Evolutionary conservation across 208 protist species (phyloP).

Genomic region (Crithidia expoeki): DNA sequence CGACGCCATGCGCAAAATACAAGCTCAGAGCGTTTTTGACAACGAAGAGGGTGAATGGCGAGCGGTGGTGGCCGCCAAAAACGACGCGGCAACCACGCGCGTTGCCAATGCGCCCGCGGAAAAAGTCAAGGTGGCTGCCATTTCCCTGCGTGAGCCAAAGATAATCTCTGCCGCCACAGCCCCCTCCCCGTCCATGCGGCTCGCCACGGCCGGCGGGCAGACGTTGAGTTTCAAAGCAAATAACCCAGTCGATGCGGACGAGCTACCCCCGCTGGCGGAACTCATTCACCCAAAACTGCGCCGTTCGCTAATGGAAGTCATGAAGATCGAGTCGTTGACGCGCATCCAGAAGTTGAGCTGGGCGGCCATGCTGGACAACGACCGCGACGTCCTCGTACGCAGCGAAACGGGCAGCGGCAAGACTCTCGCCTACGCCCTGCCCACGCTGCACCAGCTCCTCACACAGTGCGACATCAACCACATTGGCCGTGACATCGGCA

Average conservation of each 20-base stretch:
- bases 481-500: constrained; percentile 76
- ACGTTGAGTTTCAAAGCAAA: constrained; percentile 53
- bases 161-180: constrained; percentile 3
- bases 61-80: neutral
- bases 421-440: constrained; percentile 92
- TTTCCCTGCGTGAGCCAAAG: constrained; percentile 29
- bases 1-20: constrained; percentile 45
- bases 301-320: constrained; percentile 60
- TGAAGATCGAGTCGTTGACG: constrained; percentile 79
- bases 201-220: constrained; percentile 1
- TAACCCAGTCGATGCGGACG: constrained; percentile 43
- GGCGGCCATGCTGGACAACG: constrained; percentile 69
- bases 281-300: constrained; percentile 76
- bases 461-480: constrained; percentile 75
- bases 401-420: constrained; percentile 94
- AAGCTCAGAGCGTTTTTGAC: constrained; percentile 33
- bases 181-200: neutral
- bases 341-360: constrained; percentile 95
- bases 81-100: neutral
- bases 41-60: constrained; percentile 2
- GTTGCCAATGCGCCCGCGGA: neutral
- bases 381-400: constrained; percentile 85
- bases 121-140: constrained; percentile 1
- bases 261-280: constrained; percentile 49
- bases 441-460: constrained; percentile 92